A percentile compares a stretch with the other conserved stretches of the same genome.
Evolutionary conservation across 2,329 filamentous ascomycete species (phyloP).

Genomic region (Aspergillus tanneri): DNA sequence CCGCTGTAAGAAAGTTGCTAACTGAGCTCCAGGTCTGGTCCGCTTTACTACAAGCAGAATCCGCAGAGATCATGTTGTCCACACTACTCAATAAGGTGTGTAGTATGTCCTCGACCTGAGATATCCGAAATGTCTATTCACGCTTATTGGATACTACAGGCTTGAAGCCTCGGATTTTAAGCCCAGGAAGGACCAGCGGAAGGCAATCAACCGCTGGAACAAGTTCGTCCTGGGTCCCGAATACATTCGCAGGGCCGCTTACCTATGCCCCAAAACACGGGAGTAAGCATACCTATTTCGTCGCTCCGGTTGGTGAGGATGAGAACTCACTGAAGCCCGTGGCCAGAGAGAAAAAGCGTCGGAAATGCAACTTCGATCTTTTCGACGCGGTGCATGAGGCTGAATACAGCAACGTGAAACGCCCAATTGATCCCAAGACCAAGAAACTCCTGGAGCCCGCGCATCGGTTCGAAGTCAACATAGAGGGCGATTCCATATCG

Average conservation of each 20-base stretch:
- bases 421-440: constrained; percentile 46
- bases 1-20: constrained; percentile 7
- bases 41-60: constrained; percentile 53
- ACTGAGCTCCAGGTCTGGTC: constrained; percentile 42
- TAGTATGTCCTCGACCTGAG: neutral
- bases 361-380: constrained; percentile 47
- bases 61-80: constrained; percentile 82
- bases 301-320: neutral
- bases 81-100: constrained; percentile 61
- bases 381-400: constrained; percentile 42
- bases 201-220: constrained; percentile 51
- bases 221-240: constrained; percentile 49
- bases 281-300: constrained; percentile 45
- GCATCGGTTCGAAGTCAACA: constrained; percentile 49
- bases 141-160: constrained; percentile 22
- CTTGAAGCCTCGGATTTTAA: constrained; percentile 46
- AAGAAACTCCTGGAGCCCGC: constrained; percentile 48
- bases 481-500: constrained; percentile 49
- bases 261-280: constrained; percentile 45
- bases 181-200: constrained; percentile 47
- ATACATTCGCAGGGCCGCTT: constrained; percentile 47
- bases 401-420: constrained; percentile 46
- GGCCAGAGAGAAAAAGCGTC: constrained; percentile 44
- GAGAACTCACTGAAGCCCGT: neutral
- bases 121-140: neutral